Conservation (phyloP, 176 grass and related monocot genomes). For the Poa annua region DNA sequence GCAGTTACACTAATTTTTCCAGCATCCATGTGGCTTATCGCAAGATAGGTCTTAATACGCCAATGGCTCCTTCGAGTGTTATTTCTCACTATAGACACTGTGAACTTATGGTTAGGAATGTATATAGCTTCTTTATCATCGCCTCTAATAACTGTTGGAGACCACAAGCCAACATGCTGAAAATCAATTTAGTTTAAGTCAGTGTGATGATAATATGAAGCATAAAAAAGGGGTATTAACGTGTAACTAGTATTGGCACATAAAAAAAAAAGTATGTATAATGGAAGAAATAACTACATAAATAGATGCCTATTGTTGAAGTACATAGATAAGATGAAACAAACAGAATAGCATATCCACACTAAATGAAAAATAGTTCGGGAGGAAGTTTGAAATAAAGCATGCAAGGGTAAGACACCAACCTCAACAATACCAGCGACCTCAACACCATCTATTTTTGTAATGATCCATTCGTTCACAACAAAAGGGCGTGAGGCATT, state of each 20-base stretch:
- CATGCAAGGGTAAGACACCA: conserved; percentile 45
- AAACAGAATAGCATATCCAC: conserved; percentile 29
- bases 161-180: conserved; percentile 99
- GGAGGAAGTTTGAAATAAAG: conserved; percentile 2
- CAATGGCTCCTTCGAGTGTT: conserved; percentile 87
- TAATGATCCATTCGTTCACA: conserved; percentile 86
- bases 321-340: conserved; percentile 12
- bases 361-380: neutral
- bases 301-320: conserved; percentile 20
- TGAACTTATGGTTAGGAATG: conserved; percentile 98
- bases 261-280: conserved; percentile 23
- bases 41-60: conserved; percentile 97
- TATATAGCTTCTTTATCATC: conserved; percentile 97
- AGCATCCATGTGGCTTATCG: conserved; percentile 95
- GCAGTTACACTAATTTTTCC: conserved; percentile 87
- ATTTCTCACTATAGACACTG: conserved; percentile 92
- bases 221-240: conserved; percentile 4
- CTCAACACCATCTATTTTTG: conserved; percentile 93
- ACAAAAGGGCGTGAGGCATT: conserved; percentile 94
- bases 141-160: conserved; percentile 93
- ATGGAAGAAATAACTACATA: conserved; percentile 31
- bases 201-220: conserved; percentile 8
- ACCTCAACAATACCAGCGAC: conserved; percentile 91
- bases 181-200: conserved; percentile 43
- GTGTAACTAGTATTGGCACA: neutral